Evolutionary conservation across 495 filamentous ascomycete genomes (phyloP), one percentile per base, ranked within the genome.

Genomic region (Penicillium mononematosum): DNA sequence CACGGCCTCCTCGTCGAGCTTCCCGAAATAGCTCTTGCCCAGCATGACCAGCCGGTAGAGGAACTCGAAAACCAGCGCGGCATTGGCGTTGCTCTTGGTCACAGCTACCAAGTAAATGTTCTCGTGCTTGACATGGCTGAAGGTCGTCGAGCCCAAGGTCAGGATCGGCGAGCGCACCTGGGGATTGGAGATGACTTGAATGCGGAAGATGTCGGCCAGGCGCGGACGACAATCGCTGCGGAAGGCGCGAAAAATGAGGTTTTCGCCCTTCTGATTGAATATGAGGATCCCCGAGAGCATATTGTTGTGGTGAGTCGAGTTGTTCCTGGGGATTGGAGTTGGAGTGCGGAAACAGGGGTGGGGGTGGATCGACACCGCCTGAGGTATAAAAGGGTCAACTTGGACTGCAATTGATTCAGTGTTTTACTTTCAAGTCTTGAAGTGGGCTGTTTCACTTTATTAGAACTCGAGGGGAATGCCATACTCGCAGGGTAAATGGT

Each of bases 181-280:
- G 56, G 94, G 89, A 71, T 99, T 99, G 58, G 92, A 96, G 72
- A 98, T 97, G 75, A 99, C 94, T 70, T 99, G 94, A 74, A 99
- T 98, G 76, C 94, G 94, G 75, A 99, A 99, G 74, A 98, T 92
- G 71, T 99, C 94, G 72, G 94, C 93, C 44, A 99, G 88, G 19
- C 94, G 90, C 20, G 94, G 94, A 41, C 94, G 89, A 73, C 92
- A 97, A 75, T 99, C 94, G 70, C 93, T 94, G 65, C 94, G 91
- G 75, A 97, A 99, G 64, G 95, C 90, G 61, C 94, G 92, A 76
- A 98, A 96, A 72, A 99, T 99, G 60, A 99, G 89, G 72, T 97
- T 97, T 80, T 99, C 94, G 77, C 94, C 94, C 74, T 99, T 99
- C 71, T 98, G 95, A 66, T 99, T 99, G 80, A 99, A 99, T 62